Base-by-base conservation (phyloP, 202 grass and related monocot genomes). In the Sporobolus alterniflorus region DNA sequence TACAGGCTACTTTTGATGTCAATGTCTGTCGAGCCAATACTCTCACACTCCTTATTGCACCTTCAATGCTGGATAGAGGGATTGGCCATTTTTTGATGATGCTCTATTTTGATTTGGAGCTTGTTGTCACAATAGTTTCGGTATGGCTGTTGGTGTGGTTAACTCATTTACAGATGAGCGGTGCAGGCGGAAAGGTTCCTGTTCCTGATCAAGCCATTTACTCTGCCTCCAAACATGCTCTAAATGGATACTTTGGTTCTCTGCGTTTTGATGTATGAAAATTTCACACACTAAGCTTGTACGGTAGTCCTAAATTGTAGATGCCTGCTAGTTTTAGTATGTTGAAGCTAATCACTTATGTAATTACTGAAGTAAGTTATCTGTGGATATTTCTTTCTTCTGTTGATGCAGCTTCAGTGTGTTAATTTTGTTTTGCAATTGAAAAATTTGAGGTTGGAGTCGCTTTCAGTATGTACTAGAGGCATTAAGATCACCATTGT, bases 151-250 rank as follows among this genome's bases (percentile, higher is more conserved):
- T 78, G 76, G 26, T 89, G 62, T 74, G 76, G 8, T 28, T 70
- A 69, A 76, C 24, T 74, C 68, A 60, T 79, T 83, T 80, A 84
- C 81, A 99, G 96, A 92, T 99, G 91, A 99, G 96, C 64, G 96
- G 96, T 82, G 96, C 96, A 60, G 96, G 93, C 48, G 96, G 96
- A 84, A 99, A 99, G 77, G 87, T 86, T 82, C 93, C 96, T 68
- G 6, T 93, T 67, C 96, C 96, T 74, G 93, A 93, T 46, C 93
- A 96, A 74, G 89, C 96, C 26, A 11, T 96, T 65, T 99, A 99
- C 55, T 92, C 96, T 67, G 91, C 96, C 79, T 94, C 96, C 54
- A 99, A 99, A 83, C 93, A 99, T 89, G 93, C 93, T 89, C 82
- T 99, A 71, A 96, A 96, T 84, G 96, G 96, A 73, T 99, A 94